phyloP scores from a whole-genome alignment of 2,329 filamentous ascomycete species.

The Teratosphaeria zuluensis region DNA sequence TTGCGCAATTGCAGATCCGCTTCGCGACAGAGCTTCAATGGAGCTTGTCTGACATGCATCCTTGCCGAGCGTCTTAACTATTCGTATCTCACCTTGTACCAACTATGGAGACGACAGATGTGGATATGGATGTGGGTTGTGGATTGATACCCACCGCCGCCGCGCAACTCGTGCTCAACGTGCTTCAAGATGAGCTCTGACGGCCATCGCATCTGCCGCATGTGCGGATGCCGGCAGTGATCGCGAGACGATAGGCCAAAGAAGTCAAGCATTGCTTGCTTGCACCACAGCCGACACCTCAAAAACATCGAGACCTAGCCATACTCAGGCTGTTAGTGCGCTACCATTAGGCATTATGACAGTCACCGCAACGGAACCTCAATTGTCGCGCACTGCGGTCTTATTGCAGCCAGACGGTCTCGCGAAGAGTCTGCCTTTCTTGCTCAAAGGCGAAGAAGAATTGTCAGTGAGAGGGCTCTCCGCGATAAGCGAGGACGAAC shows the following conservation, averaged over 20 bases:
- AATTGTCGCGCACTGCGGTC: neutral
- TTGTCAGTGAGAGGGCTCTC: neutral
- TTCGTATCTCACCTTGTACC: neutral
- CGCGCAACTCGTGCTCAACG: neutral
- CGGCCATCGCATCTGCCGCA: neutral
- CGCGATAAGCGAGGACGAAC: neutral
- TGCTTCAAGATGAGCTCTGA: neutral
- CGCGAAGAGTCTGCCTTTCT: neutral
- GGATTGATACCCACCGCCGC: neutral
- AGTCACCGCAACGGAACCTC: neutral
- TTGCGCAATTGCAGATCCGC: constrained; percentile 8
- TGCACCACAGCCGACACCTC: neutral
- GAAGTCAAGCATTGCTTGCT: neutral
- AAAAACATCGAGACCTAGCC: neutral
- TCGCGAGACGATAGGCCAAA: neutral
- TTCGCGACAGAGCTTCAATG: constrained; percentile 5
- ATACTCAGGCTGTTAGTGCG: neutral
- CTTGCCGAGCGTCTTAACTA: neutral
- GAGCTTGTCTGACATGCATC: neutral
- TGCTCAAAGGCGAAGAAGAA: neutral
- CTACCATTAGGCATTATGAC: neutral
- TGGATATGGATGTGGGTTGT: neutral
- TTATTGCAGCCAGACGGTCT: neutral
- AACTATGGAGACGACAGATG: neutral
- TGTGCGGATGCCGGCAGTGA: neutral